Evolutionary conservation across 495 filamentous ascomycete genomes (phyloP).

Genomic region (Talaromyces ruber): DNA sequence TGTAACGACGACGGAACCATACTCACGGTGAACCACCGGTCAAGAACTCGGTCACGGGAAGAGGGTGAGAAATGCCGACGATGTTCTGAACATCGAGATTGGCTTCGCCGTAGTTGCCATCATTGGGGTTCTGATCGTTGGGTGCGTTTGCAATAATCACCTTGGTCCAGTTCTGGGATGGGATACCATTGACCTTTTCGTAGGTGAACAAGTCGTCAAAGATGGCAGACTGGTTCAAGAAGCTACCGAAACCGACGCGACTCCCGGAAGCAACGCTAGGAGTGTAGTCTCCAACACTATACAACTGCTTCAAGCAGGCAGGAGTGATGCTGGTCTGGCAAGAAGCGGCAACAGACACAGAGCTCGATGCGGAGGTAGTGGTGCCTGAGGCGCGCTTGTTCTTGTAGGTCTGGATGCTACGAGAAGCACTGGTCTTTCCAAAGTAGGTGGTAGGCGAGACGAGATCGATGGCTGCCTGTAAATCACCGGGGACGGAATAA

Average conservation of each 20-base stretch:
- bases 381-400: conserved; percentile 7
- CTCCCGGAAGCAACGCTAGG: conserved; percentile 36
- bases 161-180: conserved; percentile 46
- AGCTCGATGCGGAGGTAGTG: conserved; percentile 7
- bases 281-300: conserved; percentile 46
- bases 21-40: conserved; percentile 48
- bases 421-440: conserved; percentile 27
- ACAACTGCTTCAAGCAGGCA: conserved; percentile 48
- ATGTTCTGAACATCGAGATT: conserved; percentile 64
- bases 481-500: conserved; percentile 54
- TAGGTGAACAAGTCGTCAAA: conserved; percentile 24
- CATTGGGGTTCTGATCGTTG: conserved; percentile 36
- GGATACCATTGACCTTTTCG: conserved; percentile 24
- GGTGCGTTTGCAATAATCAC: conserved; percentile 45
- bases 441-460: conserved; percentile 55
- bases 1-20: neutral
- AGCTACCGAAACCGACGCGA: conserved; percentile 49
- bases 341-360: conserved; percentile 15
- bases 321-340: conserved; percentile 51
- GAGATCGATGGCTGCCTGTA: conserved; percentile 44
- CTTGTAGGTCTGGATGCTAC: conserved; percentile 10
- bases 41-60: conserved; percentile 52
- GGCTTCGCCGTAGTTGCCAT: conserved; percentile 43
- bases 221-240: conserved; percentile 39
- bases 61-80: conserved; percentile 43